Base-by-base conservation (phyloP, 2,329 filamentous ascomycete species). In the Aspergillus japonicus region DNA sequence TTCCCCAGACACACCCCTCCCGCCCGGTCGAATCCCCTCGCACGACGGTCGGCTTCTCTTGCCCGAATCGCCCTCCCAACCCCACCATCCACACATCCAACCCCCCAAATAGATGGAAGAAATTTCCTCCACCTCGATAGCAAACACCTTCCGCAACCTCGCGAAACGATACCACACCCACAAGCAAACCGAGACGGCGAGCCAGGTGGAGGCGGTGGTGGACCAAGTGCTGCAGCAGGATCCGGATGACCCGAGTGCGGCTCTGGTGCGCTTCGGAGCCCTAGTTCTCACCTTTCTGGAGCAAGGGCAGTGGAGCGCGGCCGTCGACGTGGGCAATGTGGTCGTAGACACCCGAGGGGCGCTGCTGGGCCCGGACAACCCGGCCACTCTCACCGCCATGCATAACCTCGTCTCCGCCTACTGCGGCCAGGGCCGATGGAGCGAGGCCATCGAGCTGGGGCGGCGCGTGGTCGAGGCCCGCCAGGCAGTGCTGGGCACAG, bases 341-440 rank as follows among this genome's bases (percentile, higher is more conserved):
- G 55, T 61, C 8, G 47, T 58, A 2, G 55, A 61, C 5, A 39
- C 55, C 23, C 55, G 59, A 14, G 29, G 19, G 14, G 16, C 33
- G 10, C 50, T 48, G 6, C 35, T 58, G n/a, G 55, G 59, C 1
- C 24, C 52, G 3, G 52, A 50, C 7, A 24, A 54, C 21, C 47
- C 55, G 6, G 31, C 47, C 12, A 61, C 59, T 2, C 47, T 61
- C 16, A 58, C 55, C 2, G 55, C 55, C 5, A 58, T 61, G 29
- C 52, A 56, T 33, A 61, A 61, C 14, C 47, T 61, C 2, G 55
- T 56, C 2, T 57, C 59, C 1, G 55, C 54, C 7, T 61, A 61
- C 39, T 61, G 50, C 44, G 59, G 59, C 0, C 59, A 55, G 31
- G 59, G 55, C 5, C 59, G 55, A 19, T 61, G 59, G 59, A 12